phyloP scores from a whole-genome alignment of 768 basidiomycete species.

The Panaeolus papilionaceus region DNA sequence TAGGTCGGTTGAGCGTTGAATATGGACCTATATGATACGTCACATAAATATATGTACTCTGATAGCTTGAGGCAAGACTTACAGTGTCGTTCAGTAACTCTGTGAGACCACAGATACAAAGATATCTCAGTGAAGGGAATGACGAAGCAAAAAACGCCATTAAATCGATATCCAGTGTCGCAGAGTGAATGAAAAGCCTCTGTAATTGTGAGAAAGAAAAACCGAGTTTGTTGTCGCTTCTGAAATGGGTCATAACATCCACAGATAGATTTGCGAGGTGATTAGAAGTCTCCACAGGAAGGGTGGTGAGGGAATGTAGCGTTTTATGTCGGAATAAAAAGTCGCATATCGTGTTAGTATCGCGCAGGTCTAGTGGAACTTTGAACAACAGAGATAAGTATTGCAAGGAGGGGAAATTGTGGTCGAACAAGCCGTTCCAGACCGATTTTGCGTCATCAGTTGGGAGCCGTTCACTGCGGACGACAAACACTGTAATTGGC shows the following conservation, averaged over 20 bases:
- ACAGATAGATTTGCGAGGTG: background rate
- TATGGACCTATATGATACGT: background rate
- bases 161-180: background rate
- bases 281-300: background rate
- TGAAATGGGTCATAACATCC: background rate
- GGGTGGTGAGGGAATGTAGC: background rate
- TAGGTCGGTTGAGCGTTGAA: background rate
- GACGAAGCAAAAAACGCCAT: background rate
- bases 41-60: no score
- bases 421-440: background rate
- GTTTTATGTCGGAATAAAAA: background rate
- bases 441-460: background rate
- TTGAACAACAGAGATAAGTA: background rate
- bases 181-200: background rate
- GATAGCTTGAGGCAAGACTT: background rate
- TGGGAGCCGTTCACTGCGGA: background rate
- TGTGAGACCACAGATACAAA: background rate
- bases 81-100: background rate
- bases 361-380: background rate
- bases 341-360: background rate
- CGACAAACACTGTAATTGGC: background rate
- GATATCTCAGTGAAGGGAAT: background rate
- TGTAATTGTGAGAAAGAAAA: background rate
- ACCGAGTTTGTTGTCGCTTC: background rate
- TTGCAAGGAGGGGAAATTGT: background rate